phyloP scores from a whole-genome alignment of 2,329 filamentous ascomycete species.

The Phyllachora maydis region DNA sequence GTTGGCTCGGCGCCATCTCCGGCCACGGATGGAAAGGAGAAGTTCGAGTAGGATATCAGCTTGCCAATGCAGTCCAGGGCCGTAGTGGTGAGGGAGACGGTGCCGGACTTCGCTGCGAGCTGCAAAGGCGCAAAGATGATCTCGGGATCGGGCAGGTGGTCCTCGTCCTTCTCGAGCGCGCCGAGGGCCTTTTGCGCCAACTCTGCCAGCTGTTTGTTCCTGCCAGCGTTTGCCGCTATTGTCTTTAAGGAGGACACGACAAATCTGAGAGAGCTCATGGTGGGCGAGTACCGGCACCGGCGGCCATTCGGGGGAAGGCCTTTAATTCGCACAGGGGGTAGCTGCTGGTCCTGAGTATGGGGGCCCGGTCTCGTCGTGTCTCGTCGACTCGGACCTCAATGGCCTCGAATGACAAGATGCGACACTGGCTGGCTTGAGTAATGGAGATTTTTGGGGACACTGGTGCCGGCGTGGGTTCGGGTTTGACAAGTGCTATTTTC shows the following conservation, averaged over 20 bases:
- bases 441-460: no score
- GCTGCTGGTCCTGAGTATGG: no score
- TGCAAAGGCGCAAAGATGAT: constrained; percentile 80
- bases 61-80: constrained; percentile 97
- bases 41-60: constrained; percentile 96
- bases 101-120: constrained; percentile 71
- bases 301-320: constrained; percentile 21
- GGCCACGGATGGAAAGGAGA: constrained; percentile 40
- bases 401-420: no score
- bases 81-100: constrained; percentile 67
- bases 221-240: constrained; percentile 74
- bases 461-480: no score
- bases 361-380: no score
- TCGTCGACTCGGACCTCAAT: no score
- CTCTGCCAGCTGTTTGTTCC: constrained; percentile 67
- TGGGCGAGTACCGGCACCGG: constrained; percentile 24
- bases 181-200: constrained; percentile 62
- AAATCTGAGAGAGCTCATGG: constrained; percentile 87
- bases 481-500: no score
- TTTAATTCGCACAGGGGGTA: not conserved
- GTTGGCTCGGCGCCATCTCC: constrained; percentile 19
- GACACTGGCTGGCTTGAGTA: no score
- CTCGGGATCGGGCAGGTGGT: constrained; percentile 70
- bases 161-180: constrained; percentile 71
- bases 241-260: constrained; percentile 83